Base-by-base conservation (phyloP, 306 rosid species). In the Trifolium pratense region DNA sequence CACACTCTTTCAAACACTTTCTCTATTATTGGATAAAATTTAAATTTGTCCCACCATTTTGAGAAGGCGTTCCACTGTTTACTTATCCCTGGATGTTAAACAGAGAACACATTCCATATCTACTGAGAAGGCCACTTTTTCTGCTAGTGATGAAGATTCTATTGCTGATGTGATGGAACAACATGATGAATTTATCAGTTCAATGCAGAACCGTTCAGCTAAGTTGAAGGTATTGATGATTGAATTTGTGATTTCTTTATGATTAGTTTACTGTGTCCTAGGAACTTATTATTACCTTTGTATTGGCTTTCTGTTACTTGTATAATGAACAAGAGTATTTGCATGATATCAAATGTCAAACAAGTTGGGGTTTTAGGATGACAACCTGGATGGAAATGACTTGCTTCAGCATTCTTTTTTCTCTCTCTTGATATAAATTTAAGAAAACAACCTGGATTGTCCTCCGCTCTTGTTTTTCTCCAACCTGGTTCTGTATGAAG, bases 131-230 rank as follows among this genome's bases (percentile, higher is more conserved):
- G 96, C 92, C 59, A 87, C 89, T 1, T 83, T 82, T 61, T 85
- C 97, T 73, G 87, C 88, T 56, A 88, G 90, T 20, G 99, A 91
- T 73, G 99, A 89, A 80, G 97, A 90, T 86, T 86, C 84, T 32
- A 87, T 94, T 66, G 89, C 89, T 36, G 89, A 87, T 84, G 72
- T 94, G 75, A 83, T 94, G 87, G 91, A 91, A 75, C 94, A 83
- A 32, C 99, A 94, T 48, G 84, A 88, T 52, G 96, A 87, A 56
- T 94, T 94, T 79, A 82, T 91, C 81, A 88, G 83, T 78, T 86
- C 96, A 70, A 89, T 91, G 97, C 96, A 91, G 61, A 89, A 89
- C 57, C 99, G 99, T 76, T 87, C 91, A 59, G 75, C 93, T 68
- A 94, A 94, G 89, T 81, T 94, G 81, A 92, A 94, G 92, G 99